These are phyloP conservation scores for Colletotrichum simmondsii DNA, from an alignment of 2,329 filamentous ascomycete genomes.

Conservation along the genomic window DNA sequence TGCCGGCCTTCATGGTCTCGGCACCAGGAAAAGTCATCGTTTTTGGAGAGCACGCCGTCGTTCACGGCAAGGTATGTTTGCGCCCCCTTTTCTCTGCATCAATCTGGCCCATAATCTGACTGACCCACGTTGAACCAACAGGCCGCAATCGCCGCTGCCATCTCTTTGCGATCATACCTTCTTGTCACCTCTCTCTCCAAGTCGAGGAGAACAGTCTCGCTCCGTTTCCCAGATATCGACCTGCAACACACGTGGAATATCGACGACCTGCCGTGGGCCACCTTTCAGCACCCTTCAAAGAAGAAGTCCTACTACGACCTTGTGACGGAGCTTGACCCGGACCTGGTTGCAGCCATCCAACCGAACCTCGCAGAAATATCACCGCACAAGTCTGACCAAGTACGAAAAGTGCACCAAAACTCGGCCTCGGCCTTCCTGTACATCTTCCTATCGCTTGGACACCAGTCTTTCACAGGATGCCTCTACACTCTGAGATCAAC, in stretches of 20 bases:
- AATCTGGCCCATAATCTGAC: slow-evolving; percentile 4
- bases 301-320: slow-evolving; percentile 96
- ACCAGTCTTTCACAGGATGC: slow-evolving; percentile 80
- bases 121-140: slow-evolving; percentile 45
- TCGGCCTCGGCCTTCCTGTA: slow-evolving; percentile 92
- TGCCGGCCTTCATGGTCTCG: slow-evolving; percentile 97
- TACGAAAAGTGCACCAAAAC: slow-evolving; percentile 85
- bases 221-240: slow-evolving; percentile 92
- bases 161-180: slow-evolving; percentile 95
- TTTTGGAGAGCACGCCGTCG: slow-evolving; percentile 97
- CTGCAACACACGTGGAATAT: slow-evolving; percentile 95
- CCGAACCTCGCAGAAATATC: slow-evolving; percentile 83
- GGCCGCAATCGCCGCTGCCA: slow-evolving; percentile 93
- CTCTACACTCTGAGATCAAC: slow-evolving; percentile 93
- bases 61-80: slow-evolving; percentile 83
- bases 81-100: not conserved
- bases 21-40: slow-evolving; percentile 98
- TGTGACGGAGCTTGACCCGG: slow-evolving; percentile 84
- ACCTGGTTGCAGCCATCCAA: slow-evolving; percentile 83
- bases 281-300: slow-evolving; percentile 83
- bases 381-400: slow-evolving; percentile 69
- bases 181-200: slow-evolving; percentile 95
- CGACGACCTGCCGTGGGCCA: slow-evolving; percentile 86
- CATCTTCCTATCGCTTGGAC: slow-evolving; percentile 88
- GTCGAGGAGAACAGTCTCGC: slow-evolving; percentile 85